Evolutionary conservation across 1,284 basidiomycete species (phyloP).

Genomic region (Cystobasidium pallidum): DNA sequence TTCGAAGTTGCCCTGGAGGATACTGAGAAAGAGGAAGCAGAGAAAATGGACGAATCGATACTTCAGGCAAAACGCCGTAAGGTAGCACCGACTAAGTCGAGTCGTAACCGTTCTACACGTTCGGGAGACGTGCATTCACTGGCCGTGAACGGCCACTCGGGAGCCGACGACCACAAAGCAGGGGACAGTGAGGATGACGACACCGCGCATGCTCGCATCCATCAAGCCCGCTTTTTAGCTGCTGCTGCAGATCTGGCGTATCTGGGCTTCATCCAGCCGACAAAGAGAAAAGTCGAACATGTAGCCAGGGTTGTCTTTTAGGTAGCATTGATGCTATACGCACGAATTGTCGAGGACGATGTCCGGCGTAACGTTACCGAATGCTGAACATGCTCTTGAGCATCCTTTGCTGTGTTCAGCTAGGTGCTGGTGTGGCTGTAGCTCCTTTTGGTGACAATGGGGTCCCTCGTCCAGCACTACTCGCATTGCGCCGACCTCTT

Average conservation of each 20-base stretch:
- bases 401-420: background rate
- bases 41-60: background rate
- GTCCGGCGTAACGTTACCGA: too few species aligned
- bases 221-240: slow-evolving; percentile 51
- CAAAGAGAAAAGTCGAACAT: slow-evolving; percentile 52
- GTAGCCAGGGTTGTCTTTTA: slow-evolving; percentile 51
- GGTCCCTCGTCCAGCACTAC: background rate
- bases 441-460: background rate
- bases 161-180: background rate
- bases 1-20: slow-evolving; percentile 44
- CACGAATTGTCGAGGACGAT: too few species aligned
- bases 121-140: background rate
- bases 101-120: background rate
- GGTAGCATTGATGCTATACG: background rate
- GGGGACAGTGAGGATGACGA: slow-evolving; percentile 44
- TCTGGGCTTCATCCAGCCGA: slow-evolving; percentile 50
- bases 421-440: slow-evolving; percentile 5
- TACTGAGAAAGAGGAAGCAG: slow-evolving; percentile 26
- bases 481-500: slow-evolving; percentile 12
- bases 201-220: slow-evolving; percentile 36
- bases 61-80: slow-evolving; percentile 2
- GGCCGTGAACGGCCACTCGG: background rate
- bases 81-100: background rate
- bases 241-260: slow-evolving; percentile 50
- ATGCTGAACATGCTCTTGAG: too few species aligned